Evolutionary conservation across 169 alveolate genomes (phyloP), one percentile per base, ranked within the genome.

Genomic region (Plasmodium gallinaceum): DNA sequence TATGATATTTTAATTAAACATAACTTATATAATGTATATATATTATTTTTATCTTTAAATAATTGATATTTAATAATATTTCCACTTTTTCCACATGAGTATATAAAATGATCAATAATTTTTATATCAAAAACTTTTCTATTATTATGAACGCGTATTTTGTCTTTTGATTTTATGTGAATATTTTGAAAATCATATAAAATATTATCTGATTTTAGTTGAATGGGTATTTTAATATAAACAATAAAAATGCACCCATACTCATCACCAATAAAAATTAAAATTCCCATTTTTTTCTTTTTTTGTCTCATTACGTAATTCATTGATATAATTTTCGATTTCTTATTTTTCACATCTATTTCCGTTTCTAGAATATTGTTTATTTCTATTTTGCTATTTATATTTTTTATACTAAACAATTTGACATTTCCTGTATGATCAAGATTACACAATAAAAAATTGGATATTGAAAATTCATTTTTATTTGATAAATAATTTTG

Each of bases 81-180:
- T 26, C 91, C 91, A 69, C 68, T 83, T 32, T 83, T 70, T 4
- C 91, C 91, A 83, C 86, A 83, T 4, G 91, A 83, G 62, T 83
- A 83, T 16, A 83, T 72, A 46, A 39, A 83, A 16, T 46, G 52
- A 69, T 83, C 80, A 26, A 83, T 69, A 37, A 83, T 69, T 72
- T 83, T 66, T 20, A 83, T 83, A 57, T 83, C 91, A 45, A 83
- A 83, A 3, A 83, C 91, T 83, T 83, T 83, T 62, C 86, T 54
- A 61, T 83, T 83, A 69, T 37, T 52, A 83, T 83, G 91, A 2
- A 83, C 86, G 10, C 91, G 83, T 39, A 83, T 18, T 26, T 83
- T 83, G 1, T 83, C 74, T 14, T 66, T 69, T 16, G 64, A 42
- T 18, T 83, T 83, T 12, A 83, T 24, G 54, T 6, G 14, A 2